phyloP scores from a whole-genome alignment of 176 grass and related monocot species.

The Secale cereale region DNA sequence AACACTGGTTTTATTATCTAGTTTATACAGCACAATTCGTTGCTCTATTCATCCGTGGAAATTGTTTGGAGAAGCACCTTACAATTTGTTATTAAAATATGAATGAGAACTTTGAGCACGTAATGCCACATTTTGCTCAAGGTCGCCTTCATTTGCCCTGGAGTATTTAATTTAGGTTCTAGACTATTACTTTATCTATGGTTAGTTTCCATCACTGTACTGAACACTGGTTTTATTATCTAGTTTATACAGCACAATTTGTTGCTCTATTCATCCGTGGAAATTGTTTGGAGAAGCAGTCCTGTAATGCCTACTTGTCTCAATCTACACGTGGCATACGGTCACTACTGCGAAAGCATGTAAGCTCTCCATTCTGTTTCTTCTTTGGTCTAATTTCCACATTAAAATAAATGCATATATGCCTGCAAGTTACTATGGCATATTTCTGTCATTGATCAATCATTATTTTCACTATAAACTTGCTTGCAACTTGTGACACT shows the following conservation, averaged over 20 bases:
- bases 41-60: slow-evolving; percentile 64
- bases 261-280: slow-evolving; percentile 76
- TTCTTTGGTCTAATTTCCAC: neutral
- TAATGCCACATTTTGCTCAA: slow-evolving; percentile 9
- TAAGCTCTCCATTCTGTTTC: slow-evolving; percentile 33
- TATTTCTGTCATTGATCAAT: neutral
- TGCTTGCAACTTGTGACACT: neutral
- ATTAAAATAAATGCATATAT: neutral
- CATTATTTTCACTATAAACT: neutral
- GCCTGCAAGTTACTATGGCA: neutral
- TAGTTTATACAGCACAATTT: slow-evolving; percentile 94
- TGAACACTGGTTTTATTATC: slow-evolving; percentile 8
- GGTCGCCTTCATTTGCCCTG: neutral
- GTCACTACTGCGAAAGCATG: slow-evolving; percentile 78
- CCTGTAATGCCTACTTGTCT: slow-evolving; percentile 83
- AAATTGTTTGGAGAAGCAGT: slow-evolving; percentile 43
- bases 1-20: slow-evolving; percentile 21
- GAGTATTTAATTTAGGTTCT: neutral
- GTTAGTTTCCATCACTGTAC: slow-evolving; percentile 5
- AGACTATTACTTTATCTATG: neutral
- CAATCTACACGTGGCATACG: slow-evolving; percentile 81
- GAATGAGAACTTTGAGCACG: neutral
- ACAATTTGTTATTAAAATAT: neutral
- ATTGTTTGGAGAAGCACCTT: slow-evolving; percentile 37
- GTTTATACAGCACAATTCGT: slow-evolving; percentile 95